A percentile compares a stretch with the other conserved stretches of the same genome.
phyloP scores from a whole-genome alignment of 257 asterid species.

The Solanum dulcamara region DNA sequence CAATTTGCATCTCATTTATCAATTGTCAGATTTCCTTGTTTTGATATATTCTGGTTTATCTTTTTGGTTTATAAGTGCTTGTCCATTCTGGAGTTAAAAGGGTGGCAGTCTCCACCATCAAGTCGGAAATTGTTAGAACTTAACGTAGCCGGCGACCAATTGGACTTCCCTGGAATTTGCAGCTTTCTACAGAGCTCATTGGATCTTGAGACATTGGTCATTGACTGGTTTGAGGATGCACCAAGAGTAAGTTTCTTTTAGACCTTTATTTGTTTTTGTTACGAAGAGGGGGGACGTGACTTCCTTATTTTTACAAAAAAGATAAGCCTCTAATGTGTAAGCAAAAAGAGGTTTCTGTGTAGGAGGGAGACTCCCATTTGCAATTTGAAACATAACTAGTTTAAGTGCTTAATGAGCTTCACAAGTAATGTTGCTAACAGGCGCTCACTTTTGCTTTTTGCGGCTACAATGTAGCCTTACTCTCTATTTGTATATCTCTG shows the following conservation, averaged over 20 bases:
- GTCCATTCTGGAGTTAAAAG: neutral
- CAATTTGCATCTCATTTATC: neutral
- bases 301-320: too few species aligned
- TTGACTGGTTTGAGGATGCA: neutral
- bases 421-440: too few species aligned
- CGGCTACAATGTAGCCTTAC: too few species aligned
- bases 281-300: neutral
- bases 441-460: too few species aligned
- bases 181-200: neutral
- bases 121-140: neutral
- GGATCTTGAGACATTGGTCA: neutral
- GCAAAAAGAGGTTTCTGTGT: too few species aligned
- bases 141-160: neutral
- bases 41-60: neutral
- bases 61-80: neutral
- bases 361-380: neutral
- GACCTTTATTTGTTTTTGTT: neutral
- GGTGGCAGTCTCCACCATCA: neutral
- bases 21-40: neutral
- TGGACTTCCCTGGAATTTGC: neutral
- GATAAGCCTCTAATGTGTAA: neutral
- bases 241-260: neutral
- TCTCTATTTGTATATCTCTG: too few species aligned
- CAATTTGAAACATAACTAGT: neutral
- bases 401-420: neutral